Conservation (phyloP, 2,329 filamentous ascomycete species). For the Acrodontium crateriforme region DNA sequence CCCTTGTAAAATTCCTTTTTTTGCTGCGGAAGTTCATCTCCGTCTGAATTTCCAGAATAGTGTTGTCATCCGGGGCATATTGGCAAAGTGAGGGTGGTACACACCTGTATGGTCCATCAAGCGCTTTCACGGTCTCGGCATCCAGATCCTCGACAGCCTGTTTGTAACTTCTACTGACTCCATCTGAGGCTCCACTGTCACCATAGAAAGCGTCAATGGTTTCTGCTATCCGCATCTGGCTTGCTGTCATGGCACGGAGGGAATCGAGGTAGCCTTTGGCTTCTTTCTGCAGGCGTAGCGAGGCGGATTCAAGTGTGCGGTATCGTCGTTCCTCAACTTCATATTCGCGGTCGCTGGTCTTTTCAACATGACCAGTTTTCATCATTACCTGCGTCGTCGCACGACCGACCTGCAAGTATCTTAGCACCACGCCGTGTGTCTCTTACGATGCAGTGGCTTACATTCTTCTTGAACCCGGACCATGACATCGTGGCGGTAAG, state of each 20-base stretch:
- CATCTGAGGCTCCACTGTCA: conserved; percentile 85
- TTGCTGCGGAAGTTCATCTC: conserved; percentile 15
- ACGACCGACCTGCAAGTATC: conserved; percentile 91
- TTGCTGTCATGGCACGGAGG: conserved; percentile 94
- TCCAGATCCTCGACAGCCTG: conserved; percentile 96
- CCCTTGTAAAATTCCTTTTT: conserved; percentile 6
- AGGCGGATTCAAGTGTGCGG: conserved; percentile 91
- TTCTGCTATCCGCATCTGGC: conserved; percentile 97
- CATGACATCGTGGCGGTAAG: conserved; percentile 53
- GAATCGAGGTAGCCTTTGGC: conserved; percentile 97
- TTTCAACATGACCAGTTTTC: conserved; percentile 98
- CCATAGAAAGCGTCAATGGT: conserved; percentile 99
- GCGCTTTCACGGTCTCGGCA: conserved; percentile 93
- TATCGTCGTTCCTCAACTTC: conserved; percentile 89
- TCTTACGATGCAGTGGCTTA: conserved; percentile 32
- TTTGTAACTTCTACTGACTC: conserved; percentile 93
- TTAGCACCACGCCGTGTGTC: no score
- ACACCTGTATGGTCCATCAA: conserved; percentile 86
- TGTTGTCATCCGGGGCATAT: conserved; percentile 4
- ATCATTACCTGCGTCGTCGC: conserved; percentile 99
- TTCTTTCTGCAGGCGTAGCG: conserved; percentile 86
- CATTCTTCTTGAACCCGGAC: conserved; percentile 27
- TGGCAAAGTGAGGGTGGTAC: conserved; percentile 11
- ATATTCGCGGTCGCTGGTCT: conserved; percentile 96
- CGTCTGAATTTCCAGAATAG: conserved; percentile 13